Evolutionary conservation across 805 yeast genomes (phyloP).

Genomic region (Saturnispora zaruensis): DNA sequence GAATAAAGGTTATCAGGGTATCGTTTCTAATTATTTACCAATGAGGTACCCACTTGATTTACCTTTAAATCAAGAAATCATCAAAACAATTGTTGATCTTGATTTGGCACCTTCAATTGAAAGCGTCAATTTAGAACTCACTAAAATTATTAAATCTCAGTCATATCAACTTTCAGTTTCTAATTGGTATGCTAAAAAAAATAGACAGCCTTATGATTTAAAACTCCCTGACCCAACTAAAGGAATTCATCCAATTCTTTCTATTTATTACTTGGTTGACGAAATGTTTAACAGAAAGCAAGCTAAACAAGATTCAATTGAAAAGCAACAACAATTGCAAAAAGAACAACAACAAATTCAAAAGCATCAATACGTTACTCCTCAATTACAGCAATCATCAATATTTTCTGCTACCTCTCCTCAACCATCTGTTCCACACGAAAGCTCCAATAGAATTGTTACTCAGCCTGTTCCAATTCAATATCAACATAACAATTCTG

Average conservation of each 20-base stretch:
- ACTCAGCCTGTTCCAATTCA: slow-evolving; percentile 22
- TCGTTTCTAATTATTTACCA: slow-evolving; percentile 67
- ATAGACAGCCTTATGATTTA: slow-evolving; percentile 19
- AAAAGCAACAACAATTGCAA: slow-evolving; percentile 11
- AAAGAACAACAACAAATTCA: background rate
- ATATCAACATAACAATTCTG: slow-evolving; percentile 11
- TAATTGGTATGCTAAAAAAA: slow-evolving; percentile 48
- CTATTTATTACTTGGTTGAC: slow-evolving; percentile 76
- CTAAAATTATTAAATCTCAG: slow-evolving; percentile 49
- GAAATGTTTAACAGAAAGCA: slow-evolving; percentile 72
- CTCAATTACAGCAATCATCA: slow-evolving; percentile 12
- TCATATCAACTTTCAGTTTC: slow-evolving; percentile 56
- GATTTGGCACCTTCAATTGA: slow-evolving; percentile 65
- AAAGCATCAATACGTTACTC: slow-evolving; percentile 5
- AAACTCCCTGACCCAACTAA: slow-evolving; percentile 64
- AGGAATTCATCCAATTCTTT: slow-evolving; percentile 81
- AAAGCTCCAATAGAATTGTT: slow-evolving; percentile 16
- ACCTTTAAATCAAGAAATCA: slow-evolving; percentile 60
- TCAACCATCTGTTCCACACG: slow-evolving; percentile 13
- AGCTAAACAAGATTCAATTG: slow-evolving; percentile 42
- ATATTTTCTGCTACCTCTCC: slow-evolving; percentile 13
- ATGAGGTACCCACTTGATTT: slow-evolving; percentile 62
- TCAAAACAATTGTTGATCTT: slow-evolving; percentile 65
- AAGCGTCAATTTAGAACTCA: slow-evolving; percentile 47
- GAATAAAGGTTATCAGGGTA: slow-evolving; percentile 73